Evolutionary conservation across 257 asterid genomes (phyloP).

Genomic region (Henckelia pumila): DNA sequence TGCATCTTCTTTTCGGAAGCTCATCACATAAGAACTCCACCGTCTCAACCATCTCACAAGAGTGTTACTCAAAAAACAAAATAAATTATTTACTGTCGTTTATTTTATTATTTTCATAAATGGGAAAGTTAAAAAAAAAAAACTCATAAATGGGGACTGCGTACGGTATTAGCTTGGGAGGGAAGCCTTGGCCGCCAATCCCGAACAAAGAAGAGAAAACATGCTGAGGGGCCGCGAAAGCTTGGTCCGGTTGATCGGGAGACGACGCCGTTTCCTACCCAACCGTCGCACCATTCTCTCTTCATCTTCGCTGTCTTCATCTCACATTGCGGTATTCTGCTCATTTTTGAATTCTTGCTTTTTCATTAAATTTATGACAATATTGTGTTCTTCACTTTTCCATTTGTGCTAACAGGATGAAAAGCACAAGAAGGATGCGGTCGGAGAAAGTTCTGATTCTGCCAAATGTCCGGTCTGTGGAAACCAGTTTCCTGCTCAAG

Average conservation of each 20-base stretch:
- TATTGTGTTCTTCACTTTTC: slow-evolving; percentile 27
- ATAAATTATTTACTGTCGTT: too few species aligned
- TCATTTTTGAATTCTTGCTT: background rate
- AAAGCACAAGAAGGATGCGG: slow-evolving; percentile 26
- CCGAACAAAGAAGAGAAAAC: too few species aligned
- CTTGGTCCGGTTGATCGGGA: slow-evolving; percentile 67
- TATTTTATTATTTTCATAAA: too few species aligned
- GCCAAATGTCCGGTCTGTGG: slow-evolving; percentile 84
- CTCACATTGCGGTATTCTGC: background rate
- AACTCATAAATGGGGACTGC: too few species aligned
- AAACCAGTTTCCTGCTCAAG: slow-evolving; percentile 41
- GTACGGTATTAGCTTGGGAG: too few species aligned
- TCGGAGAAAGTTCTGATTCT: slow-evolving; percentile 32
- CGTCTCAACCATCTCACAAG: too few species aligned
- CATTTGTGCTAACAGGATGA: slow-evolving; percentile 24
- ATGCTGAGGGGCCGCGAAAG: slow-evolving; percentile 82
- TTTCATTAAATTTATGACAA: background rate
- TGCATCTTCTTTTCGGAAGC: too few species aligned
- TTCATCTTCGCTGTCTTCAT: slow-evolving; percentile 20
- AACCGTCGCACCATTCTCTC: slow-evolving; percentile 47
- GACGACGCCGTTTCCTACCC: slow-evolving; percentile 75
- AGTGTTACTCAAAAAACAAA: too few species aligned
- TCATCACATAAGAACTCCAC: too few species aligned
- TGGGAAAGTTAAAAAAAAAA: too few species aligned
- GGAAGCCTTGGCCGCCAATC: too few species aligned